Percentiles rank a stretch among this genome's conserved stretches.
These are phyloP conservation scores for Protea cynaroides DNA, from an alignment of 164 flowering plant species.

Conservation along the genomic window DNA sequence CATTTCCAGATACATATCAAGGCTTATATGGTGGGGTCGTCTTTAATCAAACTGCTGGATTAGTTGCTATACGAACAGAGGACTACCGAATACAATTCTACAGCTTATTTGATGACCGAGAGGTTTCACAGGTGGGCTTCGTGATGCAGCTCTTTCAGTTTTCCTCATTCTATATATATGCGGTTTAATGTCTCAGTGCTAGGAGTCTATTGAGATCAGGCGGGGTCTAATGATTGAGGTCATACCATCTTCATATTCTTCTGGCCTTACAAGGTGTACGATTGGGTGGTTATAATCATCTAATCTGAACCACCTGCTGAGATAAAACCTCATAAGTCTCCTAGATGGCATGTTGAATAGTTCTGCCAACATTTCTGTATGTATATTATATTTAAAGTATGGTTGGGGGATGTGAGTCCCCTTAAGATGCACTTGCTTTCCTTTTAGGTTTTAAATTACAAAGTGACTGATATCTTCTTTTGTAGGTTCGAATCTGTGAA, in stretches of 20 bases:
- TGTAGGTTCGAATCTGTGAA: conserved; percentile 86
- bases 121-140: conserved; percentile 57
- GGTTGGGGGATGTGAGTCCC: background rate
- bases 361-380: background rate
- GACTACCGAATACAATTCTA: conserved; percentile 76
- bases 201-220: no score
- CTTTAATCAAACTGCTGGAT: conserved; percentile 49
- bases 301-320: no score
- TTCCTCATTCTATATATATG: no score
- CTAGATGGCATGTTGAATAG: no score
- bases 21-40: conserved; percentile 33
- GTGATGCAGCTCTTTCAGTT: background rate
- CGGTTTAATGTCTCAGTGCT: no score
- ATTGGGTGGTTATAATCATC: no score
- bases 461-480: conserved; percentile 6
- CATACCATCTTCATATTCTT: no score
- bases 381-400: no score
- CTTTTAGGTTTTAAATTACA: background rate
- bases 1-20: conserved; percentile 35
- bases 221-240: no score
- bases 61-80: conserved; percentile 66
- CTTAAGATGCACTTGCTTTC: background rate
- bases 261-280: no score
- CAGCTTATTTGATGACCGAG: conserved; percentile 71
- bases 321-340: no score